Base-by-base conservation (phyloP, 1,284 basidiomycete species). In the Ceratobasidium sp. region DNA sequence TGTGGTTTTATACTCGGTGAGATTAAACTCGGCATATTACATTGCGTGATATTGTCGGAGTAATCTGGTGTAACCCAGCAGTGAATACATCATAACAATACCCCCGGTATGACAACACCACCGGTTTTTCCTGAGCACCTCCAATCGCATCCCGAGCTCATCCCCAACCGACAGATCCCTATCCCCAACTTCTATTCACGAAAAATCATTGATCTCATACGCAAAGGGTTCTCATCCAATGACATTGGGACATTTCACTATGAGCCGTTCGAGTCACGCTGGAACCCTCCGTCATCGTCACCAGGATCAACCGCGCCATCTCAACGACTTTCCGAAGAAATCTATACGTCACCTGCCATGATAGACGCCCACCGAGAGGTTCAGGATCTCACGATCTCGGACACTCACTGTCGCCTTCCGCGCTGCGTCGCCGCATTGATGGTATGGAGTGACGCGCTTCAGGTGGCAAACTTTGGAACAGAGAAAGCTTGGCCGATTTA, bases 401-500 rank as follows among this genome's bases (percentile, higher is more conserved):
- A 50, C 27, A 64, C 51, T n/a, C 22, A 56, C 15, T 67, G 65
- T 19, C 41, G 44, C 51, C 66, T 69, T 41, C 66, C 66, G 6
- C 14, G 66, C 2, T 69, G 53, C 33, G 41, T 83, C 8, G 78
- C 78, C 0, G 76, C 75, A 0, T 66, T 84, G 4, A 82, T 83
- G 79, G 50, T 84, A 8, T 83, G 80, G 77, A 85, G 83, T 0
- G 83, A 85, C 74, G 77, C 79, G 1, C 84, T 81, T 0, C 82
- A 82, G 31, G 78, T 84, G 5, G 77, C 83, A 19, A 77, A 78
- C 29, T 84, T 84, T 77, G 81, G 82, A 0, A 77, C 22, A 17
- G 80, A 80, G 0, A 79, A 79, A 17, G 75, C 82, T 0, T 84
- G 81, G 81, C 84, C 82, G 0, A 57, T 82, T 1, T 83, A 82